Base-by-base conservation (phyloP, 176 grass and related monocot genomes). In the Oryza meyeriana region DNA sequence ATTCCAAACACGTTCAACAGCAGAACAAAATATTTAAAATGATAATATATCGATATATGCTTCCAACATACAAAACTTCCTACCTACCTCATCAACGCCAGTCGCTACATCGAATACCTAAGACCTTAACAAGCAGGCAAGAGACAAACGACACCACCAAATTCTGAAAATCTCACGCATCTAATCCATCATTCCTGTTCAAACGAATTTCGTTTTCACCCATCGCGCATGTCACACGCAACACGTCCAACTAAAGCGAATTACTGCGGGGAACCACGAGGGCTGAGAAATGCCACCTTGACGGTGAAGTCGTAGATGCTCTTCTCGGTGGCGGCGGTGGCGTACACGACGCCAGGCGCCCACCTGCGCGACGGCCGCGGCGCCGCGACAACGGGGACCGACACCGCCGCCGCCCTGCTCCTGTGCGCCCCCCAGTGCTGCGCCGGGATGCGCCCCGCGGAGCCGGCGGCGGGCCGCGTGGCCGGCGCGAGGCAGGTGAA, bases 261-360 rank as follows among this genome's bases (percentile, higher is more conserved):
- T 4, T 26, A 81, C n/a, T n/a, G 27, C 35, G 22, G 25, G 36
- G 42, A 17, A 34, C 17, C 2, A 64, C 8, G 24, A 45, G 47
- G 26, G 27, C 27, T 12, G 1, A 33, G 16, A 61, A 17, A 20
- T 32, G 4, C 4, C 38, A 95, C 93, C 96, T 99, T 99, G 0
- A 94, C 93, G 18, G 90, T 92, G 83, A 90, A 99, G 59, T 95
- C 89, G 80, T 99, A 79, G 80, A 99, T 81, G 81, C 64, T 94
- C 91, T 94, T 95, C 63, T 94, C 93, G 36, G 91, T 86, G 68
- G 93, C 83, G 35, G 96, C 91, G 47, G 96, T 76, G 33, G 96
- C 93, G 75, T 95, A 95, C 57, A 85, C 91, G 28, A 93, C 88
- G 28, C 96, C 91, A 0, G 89, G 73, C 47, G 76, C 75, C 38